Percentiles rank a stretch among this genome's conserved stretches.
Evolutionary conservation across 2,329 filamentous ascomycete species (phyloP).

Genomic region (Amesomyces nigricolor): DNA sequence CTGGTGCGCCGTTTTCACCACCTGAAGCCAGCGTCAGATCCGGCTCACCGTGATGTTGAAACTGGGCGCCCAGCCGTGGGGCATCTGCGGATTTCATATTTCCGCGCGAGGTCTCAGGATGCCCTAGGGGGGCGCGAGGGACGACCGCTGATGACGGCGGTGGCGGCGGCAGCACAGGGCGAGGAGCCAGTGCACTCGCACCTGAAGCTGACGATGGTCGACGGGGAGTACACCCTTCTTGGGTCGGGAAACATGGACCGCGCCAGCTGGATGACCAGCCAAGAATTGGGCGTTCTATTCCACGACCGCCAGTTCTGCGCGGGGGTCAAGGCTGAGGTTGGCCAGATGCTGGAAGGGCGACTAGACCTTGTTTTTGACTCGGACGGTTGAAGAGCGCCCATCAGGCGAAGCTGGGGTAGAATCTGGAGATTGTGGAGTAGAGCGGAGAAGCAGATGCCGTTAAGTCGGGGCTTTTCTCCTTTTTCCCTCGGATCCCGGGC

Average conservation of each 20-base stretch:
- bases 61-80: constrained; percentile 39
- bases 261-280: constrained; percentile 81
- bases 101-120: constrained; percentile 32
- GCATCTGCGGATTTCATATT: constrained; percentile 54
- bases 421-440: too few relatives aligned
- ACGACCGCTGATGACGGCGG: constrained; percentile 24
- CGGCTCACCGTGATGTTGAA: constrained; percentile 35
- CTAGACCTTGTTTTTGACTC: constrained; percentile 31
- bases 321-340: constrained; percentile 29
- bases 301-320: constrained; percentile 34
- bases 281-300: constrained; percentile 68
- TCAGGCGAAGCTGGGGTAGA: too few relatives aligned
- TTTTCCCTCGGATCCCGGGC: neutral
- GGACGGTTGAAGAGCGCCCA: neutral
- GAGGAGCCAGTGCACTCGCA: constrained; percentile 68
- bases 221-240: constrained; percentile 60
- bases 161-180: constrained; percentile 16
- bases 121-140: constrained; percentile 14
- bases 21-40: constrained; percentile 8
- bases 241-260: constrained; percentile 82
- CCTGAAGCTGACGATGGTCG: constrained; percentile 70
- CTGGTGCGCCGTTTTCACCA: constrained; percentile 48
- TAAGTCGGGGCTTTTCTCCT: neutral
- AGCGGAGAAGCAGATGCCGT: neutral
- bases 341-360: constrained; percentile 32